These are phyloP conservation scores for Viola odorata DNA, from an alignment of 345 rosid genomes.

Conservation along the genomic window DNA sequence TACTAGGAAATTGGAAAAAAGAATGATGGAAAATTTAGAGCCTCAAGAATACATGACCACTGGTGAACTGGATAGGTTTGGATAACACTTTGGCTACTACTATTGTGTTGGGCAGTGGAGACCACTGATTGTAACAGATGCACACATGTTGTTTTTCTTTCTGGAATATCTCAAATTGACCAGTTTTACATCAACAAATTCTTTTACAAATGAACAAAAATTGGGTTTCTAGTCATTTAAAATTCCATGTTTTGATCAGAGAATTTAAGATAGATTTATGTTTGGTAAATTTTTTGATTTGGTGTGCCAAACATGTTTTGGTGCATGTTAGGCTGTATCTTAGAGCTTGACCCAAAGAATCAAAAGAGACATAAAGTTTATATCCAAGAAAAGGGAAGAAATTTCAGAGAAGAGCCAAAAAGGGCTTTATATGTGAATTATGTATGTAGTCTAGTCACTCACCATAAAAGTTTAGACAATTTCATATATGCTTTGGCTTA, in stretches of 20 bases:
- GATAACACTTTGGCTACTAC: constrained; percentile 27
- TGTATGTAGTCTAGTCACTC: constrained; percentile 11
- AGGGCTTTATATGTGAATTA: constrained; percentile 1
- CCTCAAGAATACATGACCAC: constrained; percentile 24
- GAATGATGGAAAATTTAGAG: background rate
- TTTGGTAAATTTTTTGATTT: no score
- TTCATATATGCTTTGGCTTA: constrained; percentile 23
- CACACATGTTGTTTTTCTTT: background rate
- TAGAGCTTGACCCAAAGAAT: background rate
- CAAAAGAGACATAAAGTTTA: background rate
- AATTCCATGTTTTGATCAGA: no score
- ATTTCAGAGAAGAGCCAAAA: constrained; percentile 18
- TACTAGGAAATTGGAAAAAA: background rate
- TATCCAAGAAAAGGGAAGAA: background rate
- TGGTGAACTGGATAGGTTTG: background rate
- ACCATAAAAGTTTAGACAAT: constrained; percentile 19
- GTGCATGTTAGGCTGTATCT: background rate
- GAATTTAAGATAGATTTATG: no score
- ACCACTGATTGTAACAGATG: constrained; percentile 15
- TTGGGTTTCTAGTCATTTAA: background rate
- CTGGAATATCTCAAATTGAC: background rate
- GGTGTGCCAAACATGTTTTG: no score
- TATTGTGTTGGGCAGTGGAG: background rate
- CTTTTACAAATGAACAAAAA: constrained; percentile 14
- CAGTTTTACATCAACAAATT: constrained; percentile 21